Base-by-base conservation (phyloP, 2,329 filamentous ascomycete species). In the Fulvia fulva region DNA sequence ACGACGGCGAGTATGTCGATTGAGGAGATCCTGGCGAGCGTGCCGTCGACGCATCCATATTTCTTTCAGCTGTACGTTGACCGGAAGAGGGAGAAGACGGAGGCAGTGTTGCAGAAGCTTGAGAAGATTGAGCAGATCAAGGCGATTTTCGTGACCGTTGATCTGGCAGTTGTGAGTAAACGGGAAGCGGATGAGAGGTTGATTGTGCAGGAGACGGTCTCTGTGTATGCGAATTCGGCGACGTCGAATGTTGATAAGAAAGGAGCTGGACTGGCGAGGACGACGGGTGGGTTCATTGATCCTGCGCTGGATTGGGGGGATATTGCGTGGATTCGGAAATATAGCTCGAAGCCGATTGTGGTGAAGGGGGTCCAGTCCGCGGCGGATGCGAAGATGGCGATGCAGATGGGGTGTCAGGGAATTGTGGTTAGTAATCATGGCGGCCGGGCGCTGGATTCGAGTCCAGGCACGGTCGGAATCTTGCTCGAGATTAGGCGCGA, bases 31-130 rank as follows among this genome's bases (percentile, higher is more conserved):
- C 44, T 73, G 26, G 64, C 61, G 2, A 61, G 57, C 25, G 70
- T 65, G 2, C 67, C 68, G 6, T 47, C 53, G n/a, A 62, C 58
- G 12, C 67, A 69, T 56, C 70, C 70, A 1, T 72, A 78, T 54
- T 83, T 85, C 73, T 85, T 84, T 66, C 84, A 87, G 67, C 74
- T 87, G 6, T 87, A 87, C 63, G 81, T 86, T 41, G 79, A 86
- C 69, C 81, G 80, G 63, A 74, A 84, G 57, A 75, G 83, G 0
- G 57, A 70, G 3, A 81, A 83, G 58, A 82, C 82, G 2, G 79
- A 80, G 59, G 74, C 73, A 1, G 68, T 85, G 2, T 68, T 87
- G 2, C 68, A 66, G 19, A 69, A 77, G n/a, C 77, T 83, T 0
- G 75, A 77, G 9, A 67, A 70, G 16, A 68, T 77, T 5, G 78